Base-by-base conservation (phyloP, 1,139 yeast species). In the Hanseniaspora sp. region DNA sequence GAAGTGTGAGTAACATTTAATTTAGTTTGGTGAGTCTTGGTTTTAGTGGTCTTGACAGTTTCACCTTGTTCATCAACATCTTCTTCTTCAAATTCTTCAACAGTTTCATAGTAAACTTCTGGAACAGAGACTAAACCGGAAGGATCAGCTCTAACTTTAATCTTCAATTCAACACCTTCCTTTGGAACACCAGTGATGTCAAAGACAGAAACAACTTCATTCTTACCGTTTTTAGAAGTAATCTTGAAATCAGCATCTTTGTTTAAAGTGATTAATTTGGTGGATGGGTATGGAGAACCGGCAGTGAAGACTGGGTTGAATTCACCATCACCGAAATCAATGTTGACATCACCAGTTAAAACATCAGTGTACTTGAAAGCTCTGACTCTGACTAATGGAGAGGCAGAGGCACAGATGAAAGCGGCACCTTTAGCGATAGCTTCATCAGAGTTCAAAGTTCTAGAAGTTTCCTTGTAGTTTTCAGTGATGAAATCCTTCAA, bases 371-470 rank as follows among this genome's bases (percentile, higher is more conserved):
- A 92, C 75, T 90, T 92, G 83, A 92, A 92, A 64, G 96, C 96
- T 74, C 97, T 85, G 56, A 94, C 98, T 76, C 98, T 86, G 67
- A 92, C 82, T 62, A 96, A 90, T 73, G 98, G 98, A 34, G 98
- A 92, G 78, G 90, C 97, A 74, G 90, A 86, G 64, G 98, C 99
- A 73, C 98, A 92, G 67, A 94, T 86, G 74, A 92, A 94, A 55
- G 99, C 96, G 64, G 95, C 95, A 77, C 99, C 99, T 73, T 94
- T 86, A 59, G 98, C 97, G 70, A 90, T 84, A 60, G 98, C 96
- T 78, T 92, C 99, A 69, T 92, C 99, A 76, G 90, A 97, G 79
- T 94, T 92, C 74, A 94, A 81, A 64, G 97, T 94, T 76, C 86
- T 86, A 46, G 96, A 86, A 68, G 92, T 78, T 64, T 76, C 83